These are phyloP conservation scores for Chytriomyces sp. DNA, from an alignment of 192 early-diverging fungal genomes.

Conservation along the genomic window DNA sequence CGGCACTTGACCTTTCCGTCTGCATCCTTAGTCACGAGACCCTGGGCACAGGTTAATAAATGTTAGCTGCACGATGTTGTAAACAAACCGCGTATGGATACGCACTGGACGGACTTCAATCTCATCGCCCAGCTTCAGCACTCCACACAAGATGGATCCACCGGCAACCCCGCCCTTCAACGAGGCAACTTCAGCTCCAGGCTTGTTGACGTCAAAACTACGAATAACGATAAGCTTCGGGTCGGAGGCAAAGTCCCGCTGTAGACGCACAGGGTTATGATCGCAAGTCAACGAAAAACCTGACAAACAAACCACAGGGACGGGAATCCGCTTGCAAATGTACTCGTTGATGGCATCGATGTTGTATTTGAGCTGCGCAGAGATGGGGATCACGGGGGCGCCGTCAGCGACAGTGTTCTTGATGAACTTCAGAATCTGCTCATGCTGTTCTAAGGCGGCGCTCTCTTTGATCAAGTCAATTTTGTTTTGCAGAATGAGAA, in stretches of 20 bases:
- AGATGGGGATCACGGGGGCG: constrained; percentile 96
- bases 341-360: constrained; percentile 98
- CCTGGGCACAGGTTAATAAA: constrained; percentile 33
- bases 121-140: constrained; percentile 85
- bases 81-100: background rate
- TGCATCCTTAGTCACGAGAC: constrained; percentile 86
- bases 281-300: background rate
- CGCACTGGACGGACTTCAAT: constrained; percentile 87
- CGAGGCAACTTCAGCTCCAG: constrained; percentile 88
- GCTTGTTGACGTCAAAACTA: constrained; percentile 99
- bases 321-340: constrained; percentile 92
- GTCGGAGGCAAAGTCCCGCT: constrained; percentile 86
- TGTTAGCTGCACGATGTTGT: background rate
- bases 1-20: constrained; percentile 79
- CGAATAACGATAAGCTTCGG: constrained; percentile 97
- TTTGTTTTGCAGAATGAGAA: constrained; percentile 99
- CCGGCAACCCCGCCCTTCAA: constrained; percentile 98
- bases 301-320: constrained; percentile 61
- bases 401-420: constrained; percentile 93
- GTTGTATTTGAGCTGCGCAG: constrained; percentile 98
- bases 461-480: constrained; percentile 95
- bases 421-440: constrained; percentile 89
- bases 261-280: too few species aligned
- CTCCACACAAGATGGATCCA: constrained; percentile 92
- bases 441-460: constrained; percentile 85